Base-by-base conservation (phyloP, 2,329 filamentous ascomycete genomes). In the Fusarium goolgardi region DNA sequence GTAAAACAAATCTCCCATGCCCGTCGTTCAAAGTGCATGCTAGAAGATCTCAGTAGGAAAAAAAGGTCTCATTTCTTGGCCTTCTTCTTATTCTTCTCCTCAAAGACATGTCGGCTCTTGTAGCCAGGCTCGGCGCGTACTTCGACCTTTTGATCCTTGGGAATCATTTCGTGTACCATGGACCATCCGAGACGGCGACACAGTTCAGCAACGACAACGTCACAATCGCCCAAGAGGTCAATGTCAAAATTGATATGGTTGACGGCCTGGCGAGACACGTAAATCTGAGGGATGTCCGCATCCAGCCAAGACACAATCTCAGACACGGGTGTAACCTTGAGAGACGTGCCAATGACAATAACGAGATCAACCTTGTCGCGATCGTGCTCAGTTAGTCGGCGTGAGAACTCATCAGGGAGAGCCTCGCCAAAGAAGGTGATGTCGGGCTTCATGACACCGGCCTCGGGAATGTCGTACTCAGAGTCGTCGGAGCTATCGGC, bases 371-470 rank as follows among this genome's bases (percentile, higher is more conserved):
- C 92, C 59, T 87, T 84, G 67, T 93, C 88, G 61, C 89, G 88
- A 78, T 99, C 96, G 71, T 93, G 86, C 63, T 92, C 85, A n/a
- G 92, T 88, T 16, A 98, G 86, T 10, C 94, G 90, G 50, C 88
- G 84, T 59, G 91, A 91, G 79, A 99, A 99, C 70, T 88, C 87
- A 71, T 92, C 89, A 0, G 95, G 94, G 2, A 99, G 89, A 51
- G 90, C 86, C 81, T 99, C 96, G 71, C 95, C 95, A 75, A 98
- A 98, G 82, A 99, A 98, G 46, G 93, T 98, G 76, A 99, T 98
- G 81, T 98, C 95, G 11, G 96, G 96, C 84, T 92, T 97, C 93
- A 97, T 97, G 76, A 97, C 89, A 58, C 92, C 93, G 4, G 89
- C 86, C 47, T 85, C 83, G 3, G 89, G 88, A 39, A 91, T 87